Evolutionary conservation across 768 basidiomycete genomes (phyloP).

Genomic region (Tulasnella sp.): DNA sequence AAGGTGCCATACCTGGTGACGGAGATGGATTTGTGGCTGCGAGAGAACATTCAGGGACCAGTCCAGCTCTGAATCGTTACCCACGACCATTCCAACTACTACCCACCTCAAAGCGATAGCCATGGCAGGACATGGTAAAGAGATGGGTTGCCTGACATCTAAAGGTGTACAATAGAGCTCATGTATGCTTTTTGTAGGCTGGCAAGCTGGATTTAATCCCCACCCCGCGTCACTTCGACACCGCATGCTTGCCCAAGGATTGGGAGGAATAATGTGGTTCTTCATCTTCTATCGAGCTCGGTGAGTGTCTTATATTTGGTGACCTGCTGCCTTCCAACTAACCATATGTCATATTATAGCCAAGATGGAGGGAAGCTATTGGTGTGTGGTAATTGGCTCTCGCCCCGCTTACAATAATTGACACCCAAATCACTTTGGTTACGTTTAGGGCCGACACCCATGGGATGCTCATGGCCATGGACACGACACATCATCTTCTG

Average conservation of each 20-base stretch:
- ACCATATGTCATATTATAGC: conserved; percentile 29
- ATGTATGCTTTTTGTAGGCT: conserved; percentile 21
- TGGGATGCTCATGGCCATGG: conserved; percentile 53
- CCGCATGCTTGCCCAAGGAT: conserved; percentile 66
- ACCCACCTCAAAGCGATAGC: conserved; percentile 22
- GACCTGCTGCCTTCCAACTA: not conserved
- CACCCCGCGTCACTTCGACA: conserved; percentile 71
- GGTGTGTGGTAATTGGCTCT: conserved; percentile 32
- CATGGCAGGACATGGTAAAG: conserved; percentile 28
- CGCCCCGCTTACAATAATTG: not conserved
- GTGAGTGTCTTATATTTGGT: conserved; percentile 47
- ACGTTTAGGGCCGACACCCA: conserved; percentile 36
- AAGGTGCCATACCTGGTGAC: conserved; percentile 44
- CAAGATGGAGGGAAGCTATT: conserved; percentile 68
- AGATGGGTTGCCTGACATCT: conserved; percentile 1
- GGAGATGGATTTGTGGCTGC: conserved; percentile 37
- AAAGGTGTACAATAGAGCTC: not conserved
- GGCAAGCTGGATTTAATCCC: conserved; percentile 66
- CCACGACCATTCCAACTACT: conserved; percentile 24
- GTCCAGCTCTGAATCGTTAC: conserved; percentile 33
- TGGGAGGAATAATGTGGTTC: conserved; percentile 97
- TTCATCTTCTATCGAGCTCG: conserved; percentile 94
- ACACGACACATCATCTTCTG: not conserved
- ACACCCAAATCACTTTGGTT: not conserved
- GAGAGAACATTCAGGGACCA: conserved; percentile 36